Percentiles rank a stretch among this genome's conserved stretches.
These are phyloP conservation scores for Aspergillus melleus DNA, from an alignment of 2,329 filamentous ascomycete species.

Conservation along the genomic window DNA sequence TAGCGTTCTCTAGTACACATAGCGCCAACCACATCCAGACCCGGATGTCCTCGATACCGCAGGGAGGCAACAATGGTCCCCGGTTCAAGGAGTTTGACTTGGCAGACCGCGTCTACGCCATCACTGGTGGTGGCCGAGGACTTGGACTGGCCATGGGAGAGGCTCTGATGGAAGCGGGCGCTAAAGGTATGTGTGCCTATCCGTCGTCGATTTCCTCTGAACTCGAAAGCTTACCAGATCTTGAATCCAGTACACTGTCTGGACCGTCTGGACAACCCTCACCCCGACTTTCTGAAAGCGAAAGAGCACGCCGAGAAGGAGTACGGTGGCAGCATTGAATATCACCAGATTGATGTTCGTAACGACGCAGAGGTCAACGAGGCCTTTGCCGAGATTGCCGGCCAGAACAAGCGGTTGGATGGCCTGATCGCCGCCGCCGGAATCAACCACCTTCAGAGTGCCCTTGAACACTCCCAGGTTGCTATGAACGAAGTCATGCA, in stretches of 20 bases:
- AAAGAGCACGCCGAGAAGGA: slow-evolving; percentile 36
- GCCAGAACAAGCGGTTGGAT: slow-evolving; percentile 37
- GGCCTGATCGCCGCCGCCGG: slow-evolving; percentile 46
- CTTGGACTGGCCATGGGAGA: slow-evolving; percentile 48
- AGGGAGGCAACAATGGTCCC: slow-evolving; percentile 24
- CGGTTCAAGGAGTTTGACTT: slow-evolving; percentile 47
- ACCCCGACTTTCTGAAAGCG: slow-evolving; percentile 43
- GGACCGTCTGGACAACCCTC: slow-evolving; percentile 46
- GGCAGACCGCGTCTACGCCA: slow-evolving; percentile 40
- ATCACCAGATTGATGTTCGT: slow-evolving; percentile 50
- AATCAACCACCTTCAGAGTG: slow-evolving; percentile 44
- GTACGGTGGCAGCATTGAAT: slow-evolving; percentile 45
- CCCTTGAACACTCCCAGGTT: slow-evolving; percentile 43
- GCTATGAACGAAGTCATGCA: slow-evolving; percentile 46
- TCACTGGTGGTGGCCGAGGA: slow-evolving; percentile 48
- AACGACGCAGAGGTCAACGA: slow-evolving; percentile 38
- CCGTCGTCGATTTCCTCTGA: neutral
- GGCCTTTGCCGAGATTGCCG: slow-evolving; percentile 37
- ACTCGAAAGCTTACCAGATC: neutral
- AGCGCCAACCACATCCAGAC: slow-evolving; percentile 33
- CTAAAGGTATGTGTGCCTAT: slow-evolving; percentile 37
- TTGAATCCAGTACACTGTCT: slow-evolving; percentile 46
- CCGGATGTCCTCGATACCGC: slow-evolving; percentile 26
- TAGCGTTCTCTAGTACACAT: slow-evolving; percentile 23
- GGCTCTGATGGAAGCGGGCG: slow-evolving; percentile 50